Conservation (phyloP, 768 basidiomycete genomes). For the Serendipita sp. region DNA sequence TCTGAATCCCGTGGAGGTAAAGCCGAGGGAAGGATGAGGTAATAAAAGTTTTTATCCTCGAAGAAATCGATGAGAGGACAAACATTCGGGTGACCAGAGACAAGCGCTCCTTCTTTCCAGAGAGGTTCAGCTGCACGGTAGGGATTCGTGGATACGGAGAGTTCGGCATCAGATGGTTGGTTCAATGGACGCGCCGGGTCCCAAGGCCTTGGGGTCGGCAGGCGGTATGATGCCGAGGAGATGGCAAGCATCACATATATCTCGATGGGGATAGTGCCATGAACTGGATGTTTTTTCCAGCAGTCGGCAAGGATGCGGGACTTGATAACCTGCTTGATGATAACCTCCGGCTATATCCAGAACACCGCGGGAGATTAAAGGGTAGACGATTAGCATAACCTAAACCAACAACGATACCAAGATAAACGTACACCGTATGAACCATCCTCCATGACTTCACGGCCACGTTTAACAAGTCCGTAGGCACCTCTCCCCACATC, state of each 20-base stretch:
- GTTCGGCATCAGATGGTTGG: slow-evolving; percentile 14
- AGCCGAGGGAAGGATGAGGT: slow-evolving; percentile 65
- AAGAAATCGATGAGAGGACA: slow-evolving; percentile 92
- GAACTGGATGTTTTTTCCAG: slow-evolving; percentile 92
- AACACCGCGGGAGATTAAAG: slow-evolving; percentile 11
- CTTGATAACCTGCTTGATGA: slow-evolving; percentile 98
- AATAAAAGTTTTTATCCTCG: slow-evolving; percentile 92
- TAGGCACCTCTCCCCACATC: slow-evolving; percentile 93
- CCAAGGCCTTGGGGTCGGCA: slow-evolving; percentile 63
- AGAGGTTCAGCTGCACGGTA: neutral
- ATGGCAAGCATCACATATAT: slow-evolving; percentile 88
- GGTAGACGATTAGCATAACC: slow-evolving; percentile 6
- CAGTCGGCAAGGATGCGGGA: slow-evolving; percentile 96
- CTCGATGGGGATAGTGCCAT: slow-evolving; percentile 96
- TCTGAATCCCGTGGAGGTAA: slow-evolving; percentile 30
- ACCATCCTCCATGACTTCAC: slow-evolving; percentile 60
- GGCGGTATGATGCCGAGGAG: slow-evolving; percentile 60
- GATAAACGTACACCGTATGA: slow-evolving; percentile 56
- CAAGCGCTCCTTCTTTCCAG: slow-evolving; percentile 54
- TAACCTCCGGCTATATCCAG: slow-evolving; percentile 53
- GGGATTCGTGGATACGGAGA: slow-evolving; percentile 8
- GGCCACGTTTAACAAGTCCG: slow-evolving; percentile 80
- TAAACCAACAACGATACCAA: neutral
- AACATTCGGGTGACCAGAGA: slow-evolving; percentile 89
- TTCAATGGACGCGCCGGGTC: slow-evolving; percentile 43